These are phyloP conservation scores for Xylaria grammica DNA, from an alignment of 495 filamentous ascomycete genomes.

Conservation along the genomic window DNA sequence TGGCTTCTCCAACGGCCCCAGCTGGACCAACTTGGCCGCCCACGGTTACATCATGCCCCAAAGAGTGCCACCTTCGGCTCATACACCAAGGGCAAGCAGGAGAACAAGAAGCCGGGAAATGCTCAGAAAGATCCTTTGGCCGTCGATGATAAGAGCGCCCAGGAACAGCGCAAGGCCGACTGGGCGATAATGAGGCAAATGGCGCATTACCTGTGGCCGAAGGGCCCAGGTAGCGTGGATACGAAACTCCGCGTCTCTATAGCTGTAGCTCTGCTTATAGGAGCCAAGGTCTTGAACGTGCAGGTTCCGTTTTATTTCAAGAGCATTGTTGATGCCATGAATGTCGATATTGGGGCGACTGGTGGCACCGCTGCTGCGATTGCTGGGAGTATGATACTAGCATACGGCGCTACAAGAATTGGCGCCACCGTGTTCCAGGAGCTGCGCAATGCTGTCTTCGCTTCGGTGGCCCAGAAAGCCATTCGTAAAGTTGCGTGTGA, in stretches of 20 bases:
- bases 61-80: conserved; percentile 12
- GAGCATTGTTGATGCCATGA: conserved; percentile 95
- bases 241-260: conserved; percentile 84
- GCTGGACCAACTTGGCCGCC: background rate
- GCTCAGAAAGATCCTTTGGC: conserved; percentile 45
- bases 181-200: conserved; percentile 99
- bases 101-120: background rate
- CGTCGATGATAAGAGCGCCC: conserved; percentile 60
- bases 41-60: background rate
- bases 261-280: conserved; percentile 79
- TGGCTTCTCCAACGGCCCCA: conserved; percentile 2
- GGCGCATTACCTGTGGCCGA: conserved; percentile 96
- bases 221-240: conserved; percentile 74
- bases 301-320: conserved; percentile 99
- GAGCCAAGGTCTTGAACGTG: conserved; percentile 94
- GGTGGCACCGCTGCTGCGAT: conserved; percentile 88
- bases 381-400: conserved; percentile 89
- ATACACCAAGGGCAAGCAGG: conserved; percentile 18
- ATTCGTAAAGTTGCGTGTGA: conserved; percentile 89
- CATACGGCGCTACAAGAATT: conserved; percentile 87
- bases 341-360: conserved; percentile 82
- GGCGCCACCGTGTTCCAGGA: conserved; percentile 88
- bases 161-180: conserved; percentile 93
- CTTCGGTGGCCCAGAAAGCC: conserved; percentile 94
- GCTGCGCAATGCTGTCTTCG: conserved; percentile 92